Evolutionary conservation across 768 basidiomycete genomes (phyloP).

Genomic region (Hericium coralloides): DNA sequence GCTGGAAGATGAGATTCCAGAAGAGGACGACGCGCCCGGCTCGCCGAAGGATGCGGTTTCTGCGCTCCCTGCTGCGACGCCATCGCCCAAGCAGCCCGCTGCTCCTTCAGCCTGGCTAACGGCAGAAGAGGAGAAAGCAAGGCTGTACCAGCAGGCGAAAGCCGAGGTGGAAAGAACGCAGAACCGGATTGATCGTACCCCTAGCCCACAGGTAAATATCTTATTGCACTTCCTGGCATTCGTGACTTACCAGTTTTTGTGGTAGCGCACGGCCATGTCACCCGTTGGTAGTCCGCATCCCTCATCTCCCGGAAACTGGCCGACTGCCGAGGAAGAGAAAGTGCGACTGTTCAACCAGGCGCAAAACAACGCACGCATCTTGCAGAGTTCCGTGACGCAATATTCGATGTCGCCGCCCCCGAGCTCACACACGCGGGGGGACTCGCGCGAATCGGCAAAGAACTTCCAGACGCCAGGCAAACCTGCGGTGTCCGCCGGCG

Average conservation of each 20-base stretch:
- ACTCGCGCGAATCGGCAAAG: constrained; percentile 7
- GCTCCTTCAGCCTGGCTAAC: constrained; percentile 15
- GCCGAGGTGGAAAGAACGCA: constrained; percentile 31
- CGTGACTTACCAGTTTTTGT: constrained; percentile 3
- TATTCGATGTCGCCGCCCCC: constrained; percentile 18
- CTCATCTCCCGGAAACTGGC: constrained; percentile 33
- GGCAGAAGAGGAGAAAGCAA: constrained; percentile 39
- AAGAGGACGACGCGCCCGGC: constrained; percentile 32
- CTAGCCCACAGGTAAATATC: constrained; percentile 19
- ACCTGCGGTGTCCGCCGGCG: constrained; percentile 30
- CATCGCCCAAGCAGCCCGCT: background rate
- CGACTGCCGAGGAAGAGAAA: constrained; percentile 72
- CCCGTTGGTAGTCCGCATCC: background rate
- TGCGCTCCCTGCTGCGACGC: background rate
- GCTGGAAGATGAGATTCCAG: constrained; percentile 29
- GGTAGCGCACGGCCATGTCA: constrained; percentile 16
- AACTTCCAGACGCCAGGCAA: constrained; percentile 6
- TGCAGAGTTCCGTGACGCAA: constrained; percentile 35
- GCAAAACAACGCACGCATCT: constrained; percentile 51
- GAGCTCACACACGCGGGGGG: constrained; percentile 4
- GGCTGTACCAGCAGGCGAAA: constrained; percentile 31
- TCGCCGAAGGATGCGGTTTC: background rate
- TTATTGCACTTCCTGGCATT: background rate
- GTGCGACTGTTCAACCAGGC: constrained; percentile 59
- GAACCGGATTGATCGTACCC: constrained; percentile 21